Base-by-base conservation (phyloP, 495 filamentous ascomycete genomes). In the Hyphodiscus hymeniophilus region DNA sequence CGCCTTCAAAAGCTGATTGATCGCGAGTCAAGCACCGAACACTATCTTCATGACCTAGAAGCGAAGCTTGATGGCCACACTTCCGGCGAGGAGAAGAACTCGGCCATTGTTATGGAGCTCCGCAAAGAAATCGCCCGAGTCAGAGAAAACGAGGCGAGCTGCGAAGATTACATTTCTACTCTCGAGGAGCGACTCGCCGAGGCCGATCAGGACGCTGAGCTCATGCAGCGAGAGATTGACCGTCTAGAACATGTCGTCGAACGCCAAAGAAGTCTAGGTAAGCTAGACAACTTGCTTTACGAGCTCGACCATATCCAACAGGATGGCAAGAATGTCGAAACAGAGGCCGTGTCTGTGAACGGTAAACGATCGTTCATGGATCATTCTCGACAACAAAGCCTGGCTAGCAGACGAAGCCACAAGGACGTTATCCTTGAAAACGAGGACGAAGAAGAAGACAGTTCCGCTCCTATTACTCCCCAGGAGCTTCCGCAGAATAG, bases 131-230 rank as follows among this genome's bases (percentile, higher is more conserved):
- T 97, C 44, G 73, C 79, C 12, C 79, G 91, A n/a, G 76, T 89
- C 35, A 85, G 90, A 12, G 94, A 95, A 45, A 95, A 85, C 59
- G 92, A 99, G 66, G 74, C 81, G 17, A 78, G 81, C 45, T 85
- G 77, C 55, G 92, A 99, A 59, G 91, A 96, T 45, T 99, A 99
- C 60, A 97, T 99, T 39, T 90, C 92, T 3, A 97, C 91, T 2
- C 71, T 99, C 28, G 92, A 99, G 64, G 92, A 97, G 63, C 83
- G 92, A 15, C 77, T 99, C 13, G 94, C 94, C 0, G 92, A 99
- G 65, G 79, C 89, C 3, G 92, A 99, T 57, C 91, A 96, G 60
- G 94, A 99, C 58, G 82, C 87, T 59, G 92, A 97, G 59, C 63
- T 94, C 47, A 94, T 97, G 90, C 88, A 95, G 66, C 84, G 89